Evolutionary conservation across 768 basidiomycete species (phyloP), one percentile per base, ranked within the genome.

Genomic region (Gymnopilus junonius): DNA sequence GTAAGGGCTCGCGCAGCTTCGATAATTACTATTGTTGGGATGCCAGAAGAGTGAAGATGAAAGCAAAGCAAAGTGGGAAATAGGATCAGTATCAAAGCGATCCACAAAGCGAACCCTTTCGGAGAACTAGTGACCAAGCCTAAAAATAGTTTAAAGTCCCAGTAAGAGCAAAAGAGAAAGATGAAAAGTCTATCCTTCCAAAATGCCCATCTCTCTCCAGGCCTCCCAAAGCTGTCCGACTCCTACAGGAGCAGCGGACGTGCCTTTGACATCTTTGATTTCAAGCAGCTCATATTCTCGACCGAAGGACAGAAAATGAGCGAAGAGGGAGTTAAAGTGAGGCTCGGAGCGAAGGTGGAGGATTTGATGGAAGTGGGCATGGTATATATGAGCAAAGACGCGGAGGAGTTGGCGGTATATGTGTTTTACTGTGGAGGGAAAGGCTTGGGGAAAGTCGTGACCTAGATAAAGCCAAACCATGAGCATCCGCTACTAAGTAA

Each of bases 331-430:
- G 76, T 97, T 97, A 79, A 97, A 96, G 74, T 97, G 96, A 0
- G 93, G 93, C 75, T 99, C 97, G 14, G 92, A 89, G 58, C 94
- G 93, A 34, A 99, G 86, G 73, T 99, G 97, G 32, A 99, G 87
- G 70, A 99, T 90, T 69, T 92, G 89, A 11, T 84, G 81, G 75
- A 95, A 99, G 72, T 99, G 97, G 8, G 94, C 91, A 74, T 99
- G 93, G 78, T 99, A 99, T 73, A 99, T 89, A 78, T 99, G 97
- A 3, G 97, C 97, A 74, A 98, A 99, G 58, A 99, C 94, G 53
- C 97, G 91, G 51, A 99, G 87, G 29, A 99, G 92, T 71, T 99
- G 97, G 27, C 95, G 90, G 77, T 98, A 99, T 70, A 99, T 89
- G 77, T 97, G 95, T 73, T 97, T 96, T 68, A 91, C 85, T 6